Percentiles rank a stretch among this genome's conserved stretches.
Conservation (phyloP, 345 rosid genomes). For the Eucalyptus tenuipes region DNA sequence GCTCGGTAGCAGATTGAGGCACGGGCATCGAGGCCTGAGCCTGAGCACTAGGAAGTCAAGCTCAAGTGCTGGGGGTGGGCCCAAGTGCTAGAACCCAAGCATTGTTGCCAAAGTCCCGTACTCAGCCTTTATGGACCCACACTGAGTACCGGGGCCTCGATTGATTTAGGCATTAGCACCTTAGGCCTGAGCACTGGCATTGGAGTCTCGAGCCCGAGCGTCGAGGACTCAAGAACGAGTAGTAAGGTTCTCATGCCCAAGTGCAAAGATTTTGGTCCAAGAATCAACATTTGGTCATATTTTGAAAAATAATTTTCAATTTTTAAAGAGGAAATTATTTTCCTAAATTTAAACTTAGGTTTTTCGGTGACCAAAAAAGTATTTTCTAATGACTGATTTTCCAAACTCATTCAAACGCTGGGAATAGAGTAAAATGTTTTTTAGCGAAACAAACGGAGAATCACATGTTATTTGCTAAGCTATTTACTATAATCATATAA, state of each 20-base stretch:
- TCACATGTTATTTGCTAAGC: neutral
- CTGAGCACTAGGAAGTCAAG: neutral
- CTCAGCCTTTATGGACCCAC: neutral
- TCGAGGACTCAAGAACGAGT: neutral
- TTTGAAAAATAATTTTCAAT: no score
- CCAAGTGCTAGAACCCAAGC: neutral
- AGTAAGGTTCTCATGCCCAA: neutral
- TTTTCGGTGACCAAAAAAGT: no score
- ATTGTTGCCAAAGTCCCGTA: neutral
- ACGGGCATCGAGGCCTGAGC: neutral
- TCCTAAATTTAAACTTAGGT: neutral
- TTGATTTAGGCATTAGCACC: neutral
- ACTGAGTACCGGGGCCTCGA: fast-evolving
- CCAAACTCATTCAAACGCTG: neutral
- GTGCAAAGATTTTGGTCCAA: no score
- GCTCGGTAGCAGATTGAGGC: neutral
- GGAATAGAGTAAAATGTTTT: neutral
- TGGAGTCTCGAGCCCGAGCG: fast-evolving
- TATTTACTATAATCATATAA: neutral
- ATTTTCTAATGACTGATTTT: no score
- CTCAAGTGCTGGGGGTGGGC: neutral
- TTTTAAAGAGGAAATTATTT: neutral
- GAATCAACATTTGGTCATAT: neutral
- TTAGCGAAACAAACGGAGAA: neutral
- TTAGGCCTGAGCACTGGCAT: neutral